These are phyloP conservation scores for Debaryomyces hansenii DNA, from an alignment of 805 yeast genomes.

Conservation along the genomic window DNA sequence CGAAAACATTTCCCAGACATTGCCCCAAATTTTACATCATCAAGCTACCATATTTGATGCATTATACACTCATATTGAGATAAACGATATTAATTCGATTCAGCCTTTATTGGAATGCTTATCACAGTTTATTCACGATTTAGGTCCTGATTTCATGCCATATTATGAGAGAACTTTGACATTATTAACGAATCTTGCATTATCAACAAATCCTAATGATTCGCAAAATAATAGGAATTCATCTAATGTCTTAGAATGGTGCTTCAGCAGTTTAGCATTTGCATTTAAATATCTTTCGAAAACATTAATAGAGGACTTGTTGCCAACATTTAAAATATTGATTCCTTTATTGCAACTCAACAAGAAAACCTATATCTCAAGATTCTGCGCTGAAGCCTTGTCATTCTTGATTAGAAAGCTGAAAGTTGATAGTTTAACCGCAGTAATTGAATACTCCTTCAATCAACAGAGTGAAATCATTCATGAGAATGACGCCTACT, in stretches of 20 bases:
- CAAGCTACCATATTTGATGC: slow-evolving; percentile 55
- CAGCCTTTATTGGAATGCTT: slow-evolving; percentile 78
- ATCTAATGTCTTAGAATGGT: slow-evolving; percentile 72
- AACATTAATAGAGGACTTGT: slow-evolving; percentile 57
- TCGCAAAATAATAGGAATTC: slow-evolving; percentile 56
- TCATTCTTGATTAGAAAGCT: slow-evolving; percentile 80
- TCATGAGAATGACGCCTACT: slow-evolving; percentile 47
- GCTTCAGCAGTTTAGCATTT: slow-evolving; percentile 82
- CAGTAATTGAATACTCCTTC: slow-evolving; percentile 47
- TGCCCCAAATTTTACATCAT: slow-evolving; percentile 81
- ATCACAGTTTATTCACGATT: slow-evolving; percentile 85
- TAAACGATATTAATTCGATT: slow-evolving; percentile 66
- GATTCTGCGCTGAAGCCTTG: slow-evolving; percentile 89
- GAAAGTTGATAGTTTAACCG: slow-evolving; percentile 43
- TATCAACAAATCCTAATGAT: slow-evolving; percentile 36
- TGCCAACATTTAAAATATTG: slow-evolving; percentile 66
- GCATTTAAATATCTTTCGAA: slow-evolving; percentile 83
- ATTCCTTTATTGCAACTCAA: slow-evolving; percentile 61
- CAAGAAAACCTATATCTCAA: slow-evolving; percentile 62
- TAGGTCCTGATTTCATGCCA: slow-evolving; percentile 86
- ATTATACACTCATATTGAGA: slow-evolving; percentile 46
- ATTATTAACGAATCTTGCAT: slow-evolving; percentile 49
- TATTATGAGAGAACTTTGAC: slow-evolving; percentile 58
- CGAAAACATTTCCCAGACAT: slow-evolving; percentile 57
- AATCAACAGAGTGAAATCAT: slow-evolving; percentile 28